Evolutionary conservation across 2,329 filamentous ascomycete species (phyloP).

Genomic region (Parastagonospora nodorum): DNA sequence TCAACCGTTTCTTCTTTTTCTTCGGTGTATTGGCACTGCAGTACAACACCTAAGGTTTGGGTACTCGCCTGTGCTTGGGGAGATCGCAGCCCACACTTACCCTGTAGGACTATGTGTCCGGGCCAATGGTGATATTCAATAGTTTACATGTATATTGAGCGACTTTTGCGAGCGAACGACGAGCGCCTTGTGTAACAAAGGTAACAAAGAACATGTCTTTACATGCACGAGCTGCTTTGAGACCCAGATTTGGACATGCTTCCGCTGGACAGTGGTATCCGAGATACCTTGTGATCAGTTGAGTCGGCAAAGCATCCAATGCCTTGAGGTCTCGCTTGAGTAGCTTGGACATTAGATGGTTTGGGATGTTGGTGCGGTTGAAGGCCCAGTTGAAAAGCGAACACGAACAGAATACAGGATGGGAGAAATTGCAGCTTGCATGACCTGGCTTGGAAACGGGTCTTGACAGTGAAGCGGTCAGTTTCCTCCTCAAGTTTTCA

Average conservation of each 20-base stretch:
- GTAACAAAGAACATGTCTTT: slow-evolving; percentile 1
- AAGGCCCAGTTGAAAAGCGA: background rate
- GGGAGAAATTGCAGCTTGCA: slow-evolving; percentile 16
- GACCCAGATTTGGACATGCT: slow-evolving; percentile 6
- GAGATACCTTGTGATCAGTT: slow-evolving; percentile 25
- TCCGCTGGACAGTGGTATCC: slow-evolving; percentile 10
- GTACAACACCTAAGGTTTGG: no score
- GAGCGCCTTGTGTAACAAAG: slow-evolving; percentile 11
- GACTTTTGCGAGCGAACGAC: slow-evolving; percentile 29
- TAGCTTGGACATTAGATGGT: slow-evolving; percentile 24
- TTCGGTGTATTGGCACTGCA: no score
- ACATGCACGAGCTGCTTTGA: slow-evolving; percentile 1
- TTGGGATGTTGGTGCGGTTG: slow-evolving; percentile 22
- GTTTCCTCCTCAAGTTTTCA: slow-evolving; percentile 10
- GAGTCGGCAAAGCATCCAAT: slow-evolving; percentile 13
- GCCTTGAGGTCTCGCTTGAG: slow-evolving; percentile 11
- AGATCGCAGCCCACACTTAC: slow-evolving; percentile 3
- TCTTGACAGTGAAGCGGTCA: background rate
- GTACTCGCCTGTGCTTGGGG: no score
- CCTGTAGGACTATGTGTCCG: background rate
- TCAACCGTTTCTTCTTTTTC: no score
- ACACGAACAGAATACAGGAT: background rate
- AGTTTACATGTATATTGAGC: slow-evolving; percentile 18
- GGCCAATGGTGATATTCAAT: background rate
- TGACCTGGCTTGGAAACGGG: background rate